Conservation (phyloP, 2,329 filamentous ascomycete genomes). For the Teratosphaeria pseudoeucalypti region DNA sequence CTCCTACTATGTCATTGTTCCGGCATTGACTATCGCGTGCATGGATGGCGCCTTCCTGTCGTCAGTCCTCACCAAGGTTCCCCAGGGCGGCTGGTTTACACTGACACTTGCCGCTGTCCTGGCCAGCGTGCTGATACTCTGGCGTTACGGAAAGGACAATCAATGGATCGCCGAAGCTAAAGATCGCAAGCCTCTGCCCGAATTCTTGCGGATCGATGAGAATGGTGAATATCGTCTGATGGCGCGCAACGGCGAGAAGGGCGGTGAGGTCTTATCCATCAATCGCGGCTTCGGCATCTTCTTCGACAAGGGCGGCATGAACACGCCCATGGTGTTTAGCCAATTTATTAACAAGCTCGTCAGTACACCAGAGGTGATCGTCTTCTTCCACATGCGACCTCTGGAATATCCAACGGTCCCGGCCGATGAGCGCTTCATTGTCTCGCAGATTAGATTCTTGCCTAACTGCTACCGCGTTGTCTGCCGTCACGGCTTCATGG, state of each 20-base stretch:
- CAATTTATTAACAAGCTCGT: conserved; percentile 65
- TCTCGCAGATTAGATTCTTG: conserved; percentile 34
- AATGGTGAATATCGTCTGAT: conserved; percentile 18
- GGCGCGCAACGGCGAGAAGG: conserved; percentile 9
- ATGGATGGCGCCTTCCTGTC: conserved; percentile 62
- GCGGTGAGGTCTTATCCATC: conserved; percentile 31
- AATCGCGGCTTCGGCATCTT: conserved; percentile 55
- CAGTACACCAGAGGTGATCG: conserved; percentile 54
- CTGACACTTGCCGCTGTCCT: conserved; percentile 54
- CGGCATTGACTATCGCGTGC: conserved; percentile 54
- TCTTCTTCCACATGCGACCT: conserved; percentile 65
- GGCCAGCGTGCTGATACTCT: conserved; percentile 57
- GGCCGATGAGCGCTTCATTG: conserved; percentile 42
- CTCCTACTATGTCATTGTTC: conserved; percentile 47
- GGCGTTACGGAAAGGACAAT: conserved; percentile 69
- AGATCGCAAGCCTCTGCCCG: conserved; percentile 46
- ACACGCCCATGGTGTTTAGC: conserved; percentile 56
- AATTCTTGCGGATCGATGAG: conserved; percentile 29
- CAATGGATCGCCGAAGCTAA: conserved; percentile 62
- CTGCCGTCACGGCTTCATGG: conserved; percentile 62
- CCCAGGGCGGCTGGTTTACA: conserved; percentile 70
- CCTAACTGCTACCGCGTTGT: conserved; percentile 59
- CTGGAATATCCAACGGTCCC: conserved; percentile 46
- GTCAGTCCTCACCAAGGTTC: conserved; percentile 60
- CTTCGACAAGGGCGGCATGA: conserved; percentile 65